Evolutionary conservation across 192 early-diverging fungal genomes (phyloP), one percentile per base, ranked within the genome.

Genomic region (Coemansia pectinata): DNA sequence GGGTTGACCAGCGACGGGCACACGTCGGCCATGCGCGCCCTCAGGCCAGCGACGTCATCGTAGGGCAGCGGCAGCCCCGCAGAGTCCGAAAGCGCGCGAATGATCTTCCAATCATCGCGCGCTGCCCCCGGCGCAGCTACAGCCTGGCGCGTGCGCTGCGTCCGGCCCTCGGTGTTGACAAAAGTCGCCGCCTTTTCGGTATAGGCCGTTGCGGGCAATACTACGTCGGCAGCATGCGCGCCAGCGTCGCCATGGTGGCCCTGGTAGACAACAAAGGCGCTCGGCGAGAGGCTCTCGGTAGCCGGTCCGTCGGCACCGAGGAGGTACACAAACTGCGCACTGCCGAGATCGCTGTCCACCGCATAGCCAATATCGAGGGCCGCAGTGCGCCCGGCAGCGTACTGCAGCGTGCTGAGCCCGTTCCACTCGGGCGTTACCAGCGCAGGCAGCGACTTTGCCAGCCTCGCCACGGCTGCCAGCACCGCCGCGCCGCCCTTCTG

Each of bases 21-120:
- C 69, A 99, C 84, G 48, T 98, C 93, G 47, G 82, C 85, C 85
- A 98, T 88, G 60, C 97, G 93, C 36, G 88, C 85, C n/a, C 95
- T 91, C 63, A 99, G 84, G 25, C 90, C 83, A 4, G 80, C 66
- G 11, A 94, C 74, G 72, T 97, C 93, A 69, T 99, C 94, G 74
- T 99, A 99, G 23, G 95, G 91, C 34, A 99, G 84, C 6, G 91
- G 79, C 15, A 88, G 80, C 0, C 94, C 96, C 34, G 90, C 85
- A n/a, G 95, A 85, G 81, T 99, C 95, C 4, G 95, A 95, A 36
- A 99, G 81, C 4, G 97, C 97, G 45, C 97, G 94, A 50, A 99
- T 86, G 63, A 99, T 96, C 90, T 96, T 97, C 97, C 97, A 99
- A 87, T 99, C 97, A 69, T 98, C 96, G 61, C 97, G 95, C 9